Evolutionary conservation across 2,329 filamentous ascomycete genomes (phyloP), one percentile per base, ranked within the genome.

Genomic region (Pezicula neosporulosa): DNA sequence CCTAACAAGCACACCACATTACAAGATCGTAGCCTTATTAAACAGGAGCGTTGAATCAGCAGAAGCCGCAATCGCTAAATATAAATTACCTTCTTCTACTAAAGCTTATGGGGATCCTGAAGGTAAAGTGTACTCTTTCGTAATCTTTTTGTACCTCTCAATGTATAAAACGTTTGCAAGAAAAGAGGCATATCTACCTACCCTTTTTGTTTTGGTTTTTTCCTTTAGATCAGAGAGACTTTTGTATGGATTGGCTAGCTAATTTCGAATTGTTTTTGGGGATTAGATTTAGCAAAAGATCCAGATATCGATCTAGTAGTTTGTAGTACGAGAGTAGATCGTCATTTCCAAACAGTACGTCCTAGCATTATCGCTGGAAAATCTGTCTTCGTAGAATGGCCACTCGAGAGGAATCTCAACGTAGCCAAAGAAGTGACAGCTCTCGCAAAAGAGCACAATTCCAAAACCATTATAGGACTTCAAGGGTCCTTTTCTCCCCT

Each of bases 381-480:
- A 61, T 59, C 66, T 0, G 70, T 79, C 0, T 85, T 70, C 51
- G 71, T 81, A 0, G 81, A 85, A 65, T 85, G 81, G 78, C 82
- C 80, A 6, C 67, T 85, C 0, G 77, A 76, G 0, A 65, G 75
- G 13, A 72, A 76, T 48, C 62, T 66, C 0, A 50, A 59, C 2
- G 65, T 72, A 1, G 77, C 72, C 0, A 57, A 61, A 15, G 72
- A 76, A 41, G 63, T 84, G 50, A 67, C 66, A 0, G 60, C 60
- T 0, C 51, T 70, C 1, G 73, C 69, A 0, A 59, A 53, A 3
- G 47, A 66, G 21, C 66, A 66, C 6, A 64, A 71, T 1, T 61
- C 3, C 65, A 64, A 50, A 33, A 30, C 74, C 2, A 63, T 80
- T 3, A 71, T 83, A 0, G 78, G 77, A 0, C 51, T 82, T 2